These are phyloP conservation scores for Moricandia moricandioides DNA, from an alignment of 345 rosid genomes.

Conservation along the genomic window DNA sequence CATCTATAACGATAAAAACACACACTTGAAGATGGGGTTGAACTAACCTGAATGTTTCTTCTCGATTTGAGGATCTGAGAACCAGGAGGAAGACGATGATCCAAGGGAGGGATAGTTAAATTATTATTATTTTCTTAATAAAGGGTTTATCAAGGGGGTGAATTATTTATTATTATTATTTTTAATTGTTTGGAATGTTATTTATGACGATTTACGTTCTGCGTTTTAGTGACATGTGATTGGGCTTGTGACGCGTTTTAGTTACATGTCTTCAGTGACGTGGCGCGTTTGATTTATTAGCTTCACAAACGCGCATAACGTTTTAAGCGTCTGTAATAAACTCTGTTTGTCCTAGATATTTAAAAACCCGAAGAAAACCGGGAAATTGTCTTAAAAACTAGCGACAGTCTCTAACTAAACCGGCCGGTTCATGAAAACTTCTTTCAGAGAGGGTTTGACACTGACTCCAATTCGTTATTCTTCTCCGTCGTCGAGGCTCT, in stretches of 20 bases:
- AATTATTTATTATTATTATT: neutral
- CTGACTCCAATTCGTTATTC: neutral
- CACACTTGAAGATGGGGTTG: neutral
- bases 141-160: constrained; percentile 34
- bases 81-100: constrained; percentile 29
- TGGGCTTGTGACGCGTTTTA: neutral
- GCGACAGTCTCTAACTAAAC: neutral
- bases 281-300: neutral
- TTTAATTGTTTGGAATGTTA: neutral
- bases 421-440: neutral
- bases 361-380: neutral
- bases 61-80: constrained; percentile 35
- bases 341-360: neutral
- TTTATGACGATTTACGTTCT: constrained; percentile 26
- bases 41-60: constrained; percentile 28
- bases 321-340: neutral
- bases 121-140: neutral
- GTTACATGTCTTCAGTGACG: neutral
- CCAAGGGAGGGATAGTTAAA: constrained; percentile 17
- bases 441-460: neutral
- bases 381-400: neutral
- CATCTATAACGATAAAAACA: neutral
- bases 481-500: neutral
- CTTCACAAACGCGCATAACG: neutral
- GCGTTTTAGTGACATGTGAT: neutral